Base-by-base conservation (phyloP, 208 protist species). In the Trypanosoma platydactyli region DNA sequence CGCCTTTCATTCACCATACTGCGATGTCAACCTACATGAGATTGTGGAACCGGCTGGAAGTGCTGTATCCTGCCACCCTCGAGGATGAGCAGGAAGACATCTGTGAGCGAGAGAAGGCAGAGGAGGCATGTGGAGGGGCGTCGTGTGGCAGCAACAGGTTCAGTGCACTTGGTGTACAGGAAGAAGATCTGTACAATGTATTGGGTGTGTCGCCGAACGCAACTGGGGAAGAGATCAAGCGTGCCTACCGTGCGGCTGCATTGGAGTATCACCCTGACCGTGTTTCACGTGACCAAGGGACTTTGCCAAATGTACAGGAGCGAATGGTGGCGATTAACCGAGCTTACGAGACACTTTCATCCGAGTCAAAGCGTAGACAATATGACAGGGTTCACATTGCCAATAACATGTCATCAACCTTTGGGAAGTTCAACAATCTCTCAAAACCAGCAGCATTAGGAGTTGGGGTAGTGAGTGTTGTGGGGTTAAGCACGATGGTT, bases 261-360 rank as follows among this genome's bases (percentile, higher is more conserved):
- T 69, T 95, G 20, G 60, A 78, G 38, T 80, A 83, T 44, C 89
- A 95, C 62, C 86, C 89, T 18, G 86, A 92, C 46, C 81, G 84
- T 38, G 82, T 81, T 24, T 68, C 71, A 27, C 57, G 53, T 22
- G 69, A 82, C 46, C 46, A 56, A 0, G 70, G 38, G 13, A 75
- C 76, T n/a, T 79, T 91, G 74, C 18, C 68, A 46, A 49, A 51
- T 3, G 84, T 83, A 25, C 73, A 75, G 20, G 77, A 87, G 53
- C 71, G 77, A 27, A 95, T 95, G 89, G 77, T 82, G 42, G 33
- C 69, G 27, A 81, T 95, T 68, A 95, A 95, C 59, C 75, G 80
- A 16, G 89, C 89, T 51, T 95, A 95, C 55, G 84, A 95, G 44
- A 84, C 76, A 15, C 79, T 95, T 12, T 80, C 77, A 5, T 76